Evolutionary conservation across 371 early-diverging fungal genomes (phyloP).

Genomic region (Phascolomyces articulosus): DNA sequence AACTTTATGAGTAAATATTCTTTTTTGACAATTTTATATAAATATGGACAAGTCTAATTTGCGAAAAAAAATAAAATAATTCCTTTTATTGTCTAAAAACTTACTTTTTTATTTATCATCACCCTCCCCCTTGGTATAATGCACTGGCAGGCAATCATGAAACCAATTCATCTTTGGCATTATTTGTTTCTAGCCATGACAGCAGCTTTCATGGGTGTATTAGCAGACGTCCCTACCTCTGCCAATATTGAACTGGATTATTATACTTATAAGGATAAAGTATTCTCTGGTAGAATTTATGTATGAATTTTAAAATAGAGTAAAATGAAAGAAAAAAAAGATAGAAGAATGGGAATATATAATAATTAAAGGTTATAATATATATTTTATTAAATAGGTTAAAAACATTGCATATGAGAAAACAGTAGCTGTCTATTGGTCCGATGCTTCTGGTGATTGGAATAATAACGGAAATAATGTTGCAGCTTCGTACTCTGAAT

Average conservation of each 20-base stretch:
- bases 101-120: no score
- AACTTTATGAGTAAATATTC: no score
- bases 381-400: constrained; percentile 16
- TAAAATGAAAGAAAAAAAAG: background rate
- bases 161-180: background rate
- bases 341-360: no score
- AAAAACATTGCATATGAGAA: constrained; percentile 44
- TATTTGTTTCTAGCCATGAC: background rate
- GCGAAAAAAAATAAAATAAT: no score
- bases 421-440: constrained; percentile 32
- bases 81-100: no score
- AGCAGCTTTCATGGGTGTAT: background rate
- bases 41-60: no score
- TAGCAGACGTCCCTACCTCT: constrained; percentile 18
- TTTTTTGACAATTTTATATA: no score
- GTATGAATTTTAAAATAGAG: constrained; percentile 12
- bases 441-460: constrained; percentile 36
- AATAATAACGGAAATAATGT: constrained; percentile 19
- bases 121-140: no score
- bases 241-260: constrained; percentile 21
- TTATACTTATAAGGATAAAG: constrained; percentile 20
- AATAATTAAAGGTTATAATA: background rate
- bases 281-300: constrained; percentile 31
- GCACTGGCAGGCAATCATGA: background rate
- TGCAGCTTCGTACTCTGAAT: constrained; percentile 20